These are phyloP conservation scores for Fraxinus sp. DNA, from an alignment of 305 asterid species.

Conservation along the genomic window DNA sequence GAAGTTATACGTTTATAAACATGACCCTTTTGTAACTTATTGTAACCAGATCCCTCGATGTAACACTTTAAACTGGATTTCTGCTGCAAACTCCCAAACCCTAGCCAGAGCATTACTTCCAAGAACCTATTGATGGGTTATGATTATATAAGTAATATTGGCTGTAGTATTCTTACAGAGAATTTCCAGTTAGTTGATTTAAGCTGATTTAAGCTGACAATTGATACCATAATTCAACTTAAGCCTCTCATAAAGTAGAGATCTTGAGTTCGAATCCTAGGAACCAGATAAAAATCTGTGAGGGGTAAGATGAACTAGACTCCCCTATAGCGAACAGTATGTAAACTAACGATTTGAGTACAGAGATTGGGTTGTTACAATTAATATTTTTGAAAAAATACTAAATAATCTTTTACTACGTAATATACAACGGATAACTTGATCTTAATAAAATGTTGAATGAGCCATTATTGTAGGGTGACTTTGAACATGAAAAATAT, in stretches of 20 bases:
- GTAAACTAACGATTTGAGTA: too few species aligned
- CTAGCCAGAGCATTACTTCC: too few species aligned
- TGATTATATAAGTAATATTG: neutral
- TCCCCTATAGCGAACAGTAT: too few species aligned
- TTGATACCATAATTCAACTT: too few species aligned
- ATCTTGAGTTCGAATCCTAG: too few species aligned
- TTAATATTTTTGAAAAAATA: neutral
- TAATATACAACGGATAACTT: neutral
- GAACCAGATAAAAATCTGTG: too few species aligned
- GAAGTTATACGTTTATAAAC: neutral
- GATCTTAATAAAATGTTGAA: neutral
- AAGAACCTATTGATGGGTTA: neutral
- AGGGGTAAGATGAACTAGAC: too few species aligned
- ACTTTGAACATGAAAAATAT: neutral
- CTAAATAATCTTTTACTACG: neutral
- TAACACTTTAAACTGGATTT: neutral
- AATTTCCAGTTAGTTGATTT: constrained; percentile 4
- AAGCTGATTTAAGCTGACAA: neutral
- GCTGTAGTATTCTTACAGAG: neutral
- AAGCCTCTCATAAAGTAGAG: too few species aligned
- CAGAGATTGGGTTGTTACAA: neutral
- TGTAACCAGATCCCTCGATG: constrained; percentile 5
- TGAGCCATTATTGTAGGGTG: neutral
- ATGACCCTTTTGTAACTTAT: constrained; percentile 3
- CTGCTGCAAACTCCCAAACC: neutral